Evolutionary conservation across 176 grass and related monocot genomes (phyloP).

Genomic region (Panicum miliaceum): DNA sequence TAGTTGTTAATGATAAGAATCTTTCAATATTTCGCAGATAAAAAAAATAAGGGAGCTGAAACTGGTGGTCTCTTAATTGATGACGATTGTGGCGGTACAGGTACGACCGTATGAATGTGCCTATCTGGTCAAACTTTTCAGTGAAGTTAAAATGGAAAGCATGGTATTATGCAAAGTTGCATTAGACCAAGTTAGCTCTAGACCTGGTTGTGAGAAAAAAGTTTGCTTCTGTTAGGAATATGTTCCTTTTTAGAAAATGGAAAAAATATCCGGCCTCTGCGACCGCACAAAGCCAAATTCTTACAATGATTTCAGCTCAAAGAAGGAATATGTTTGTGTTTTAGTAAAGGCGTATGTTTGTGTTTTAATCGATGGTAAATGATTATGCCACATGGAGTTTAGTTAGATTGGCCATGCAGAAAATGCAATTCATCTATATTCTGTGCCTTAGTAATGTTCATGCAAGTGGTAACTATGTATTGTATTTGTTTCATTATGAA

Average conservation of each 20-base stretch:
- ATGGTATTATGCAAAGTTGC: slow-evolving; percentile 16
- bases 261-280: too few species aligned
- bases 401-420: slow-evolving; percentile 3
- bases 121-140: slow-evolving; percentile 21
- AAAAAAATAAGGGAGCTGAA: slow-evolving; percentile 59
- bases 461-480: slow-evolving; percentile 36
- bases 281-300: too few species aligned
- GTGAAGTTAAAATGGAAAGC: slow-evolving; percentile 5
- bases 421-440: slow-evolving; percentile 32
- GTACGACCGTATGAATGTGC: slow-evolving; percentile 19
- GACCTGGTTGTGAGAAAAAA: slow-evolving; percentile 18
- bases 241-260: too few species aligned
- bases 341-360: not conserved
- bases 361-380: slow-evolving; percentile 4
- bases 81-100: slow-evolving; percentile 57
- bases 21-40: slow-evolving; percentile 45
- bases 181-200: not conserved
- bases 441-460: not conserved
- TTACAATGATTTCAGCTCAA: too few species aligned
- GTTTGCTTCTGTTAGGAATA: not conserved
- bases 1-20: not conserved
- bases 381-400: slow-evolving; percentile 19
- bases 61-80: slow-evolving; percentile 68
- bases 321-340: too few species aligned
- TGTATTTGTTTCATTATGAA: slow-evolving; percentile 40